A percentile compares a stretch with the other conserved stretches of the same genome.
phyloP scores from a whole-genome alignment of 2,329 filamentous ascomycete species.

The Colletotrichum plurivorum region DNA sequence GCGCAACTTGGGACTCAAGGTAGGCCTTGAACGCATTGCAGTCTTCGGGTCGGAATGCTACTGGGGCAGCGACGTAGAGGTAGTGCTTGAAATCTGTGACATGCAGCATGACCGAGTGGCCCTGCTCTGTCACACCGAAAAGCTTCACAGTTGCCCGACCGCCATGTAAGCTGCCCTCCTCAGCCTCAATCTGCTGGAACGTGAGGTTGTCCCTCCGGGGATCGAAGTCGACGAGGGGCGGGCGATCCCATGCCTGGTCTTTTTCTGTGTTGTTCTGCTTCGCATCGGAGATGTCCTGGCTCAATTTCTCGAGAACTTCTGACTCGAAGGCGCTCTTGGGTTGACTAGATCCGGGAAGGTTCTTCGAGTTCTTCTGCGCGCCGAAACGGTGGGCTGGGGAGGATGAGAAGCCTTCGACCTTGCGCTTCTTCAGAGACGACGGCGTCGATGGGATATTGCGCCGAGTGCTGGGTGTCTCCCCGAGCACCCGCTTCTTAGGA shows the following conservation, averaged over 20 bases:
- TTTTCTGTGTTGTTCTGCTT: conserved; percentile 92
- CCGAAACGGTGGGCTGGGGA: conserved; percentile 71
- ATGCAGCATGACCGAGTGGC: conserved; percentile 94
- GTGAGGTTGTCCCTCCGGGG: conserved; percentile 78
- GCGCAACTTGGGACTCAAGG: conserved; percentile 83
- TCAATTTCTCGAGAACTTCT: conserved; percentile 95
- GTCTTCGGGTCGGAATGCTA: conserved; percentile 84
- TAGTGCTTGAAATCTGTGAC: conserved; percentile 98
- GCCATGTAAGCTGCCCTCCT: conserved; percentile 87
- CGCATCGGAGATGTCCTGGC: conserved; percentile 89
- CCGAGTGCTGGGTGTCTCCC: conserved; percentile 75
- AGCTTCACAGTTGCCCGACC: conserved; percentile 86
- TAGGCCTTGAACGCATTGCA: conserved; percentile 84
- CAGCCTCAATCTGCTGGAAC: conserved; percentile 96
- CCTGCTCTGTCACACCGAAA: conserved; percentile 88
- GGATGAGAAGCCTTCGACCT: conserved; percentile 76
- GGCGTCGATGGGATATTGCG: conserved; percentile 73
- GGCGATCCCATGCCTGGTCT: conserved; percentile 90
- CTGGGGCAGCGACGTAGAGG: conserved; percentile 90
- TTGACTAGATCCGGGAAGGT: conserved; percentile 79
- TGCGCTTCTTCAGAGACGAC: conserved; percentile 82
- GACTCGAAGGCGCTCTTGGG: conserved; percentile 93
- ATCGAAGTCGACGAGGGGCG: conserved; percentile 65
- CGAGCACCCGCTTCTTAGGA: conserved; percentile 81
- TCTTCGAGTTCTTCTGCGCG: conserved; percentile 73